A percentile compares a stretch with the other conserved stretches of the same genome.
These are phyloP conservation scores for Apiospora arundinis DNA, from an alignment of 2,329 filamentous ascomycete species.

Conservation along the genomic window DNA sequence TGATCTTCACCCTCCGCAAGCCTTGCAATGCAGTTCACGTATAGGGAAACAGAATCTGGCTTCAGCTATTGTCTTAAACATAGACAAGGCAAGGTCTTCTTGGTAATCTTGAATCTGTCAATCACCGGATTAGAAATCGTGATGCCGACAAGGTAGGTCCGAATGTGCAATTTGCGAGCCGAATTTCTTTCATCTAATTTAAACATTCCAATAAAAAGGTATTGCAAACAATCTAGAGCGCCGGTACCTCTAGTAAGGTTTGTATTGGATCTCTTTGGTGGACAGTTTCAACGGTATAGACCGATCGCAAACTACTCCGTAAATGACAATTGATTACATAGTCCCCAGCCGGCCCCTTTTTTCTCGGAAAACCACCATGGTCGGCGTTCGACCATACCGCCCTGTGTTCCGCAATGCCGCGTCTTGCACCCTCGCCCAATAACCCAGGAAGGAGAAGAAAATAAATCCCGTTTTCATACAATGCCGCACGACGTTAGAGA, in stretches of 20 bases:
- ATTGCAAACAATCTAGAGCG: constrained; percentile 16
- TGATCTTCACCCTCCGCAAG: constrained; percentile 21
- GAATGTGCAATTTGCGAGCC: background rate
- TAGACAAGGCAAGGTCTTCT: background rate
- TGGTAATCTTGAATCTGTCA: background rate
- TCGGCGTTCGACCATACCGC: constrained; percentile 4
- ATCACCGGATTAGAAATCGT: background rate
- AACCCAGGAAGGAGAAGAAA: constrained; percentile 10
- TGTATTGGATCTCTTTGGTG: background rate
- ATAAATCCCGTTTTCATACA: constrained; percentile 14
- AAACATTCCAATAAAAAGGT: background rate
- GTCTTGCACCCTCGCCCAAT: constrained; percentile 4
- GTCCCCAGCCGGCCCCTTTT: constrained; percentile 6
- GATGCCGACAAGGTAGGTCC: background rate
- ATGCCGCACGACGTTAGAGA: background rate
- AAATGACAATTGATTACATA: constrained; percentile 16
- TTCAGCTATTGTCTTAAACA: background rate
- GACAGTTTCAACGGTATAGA: background rate
- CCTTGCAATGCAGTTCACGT: background rate
- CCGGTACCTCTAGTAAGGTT: background rate
- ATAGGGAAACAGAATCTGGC: background rate
- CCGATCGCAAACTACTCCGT: constrained; percentile 13
- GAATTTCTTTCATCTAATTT: background rate
- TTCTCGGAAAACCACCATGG: background rate
- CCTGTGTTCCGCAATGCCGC: background rate